Conservation (phyloP, 805 yeast species). For the Kazachstania psychrophila region DNA sequence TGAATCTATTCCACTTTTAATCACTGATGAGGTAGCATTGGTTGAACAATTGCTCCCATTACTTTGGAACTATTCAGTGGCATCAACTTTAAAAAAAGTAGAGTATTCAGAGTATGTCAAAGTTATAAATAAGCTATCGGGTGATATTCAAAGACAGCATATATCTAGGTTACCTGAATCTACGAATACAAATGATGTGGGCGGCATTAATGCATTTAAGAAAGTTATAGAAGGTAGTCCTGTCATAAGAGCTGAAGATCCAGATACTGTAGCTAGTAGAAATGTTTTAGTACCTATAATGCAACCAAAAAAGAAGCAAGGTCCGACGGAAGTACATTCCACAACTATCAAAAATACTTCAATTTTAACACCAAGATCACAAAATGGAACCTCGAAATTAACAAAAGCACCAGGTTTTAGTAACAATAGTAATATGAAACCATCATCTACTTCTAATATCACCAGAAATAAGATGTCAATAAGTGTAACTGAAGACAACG, state of each 20-base stretch:
- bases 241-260: constrained; percentile 11
- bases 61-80: constrained; percentile 41
- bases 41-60: constrained; percentile 49
- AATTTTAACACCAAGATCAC: constrained; percentile 2
- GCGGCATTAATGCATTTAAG: constrained; percentile 20
- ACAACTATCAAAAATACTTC: not conserved
- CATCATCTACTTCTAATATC: constrained; percentile 2
- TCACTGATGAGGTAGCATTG: constrained; percentile 40
- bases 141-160: constrained; percentile 38
- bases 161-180: constrained; percentile 25
- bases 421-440: not conserved
- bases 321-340: too few species aligned
- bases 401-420: too few species aligned
- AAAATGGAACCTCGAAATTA: not conserved
- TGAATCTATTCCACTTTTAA: constrained; percentile 27
- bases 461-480: too few species aligned
- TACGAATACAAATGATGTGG: constrained; percentile 11
- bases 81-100: constrained; percentile 33
- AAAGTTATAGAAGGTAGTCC: constrained; percentile 20
- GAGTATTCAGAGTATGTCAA: constrained; percentile 36
- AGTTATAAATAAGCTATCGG: constrained; percentile 35
- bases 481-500: too few species aligned
- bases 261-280: constrained; percentile 19
- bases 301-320: constrained; percentile 16
- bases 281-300: constrained; percentile 20